phyloP scores from a whole-genome alignment of 768 basidiomycete species.

The Favolaschia claudopus region DNA sequence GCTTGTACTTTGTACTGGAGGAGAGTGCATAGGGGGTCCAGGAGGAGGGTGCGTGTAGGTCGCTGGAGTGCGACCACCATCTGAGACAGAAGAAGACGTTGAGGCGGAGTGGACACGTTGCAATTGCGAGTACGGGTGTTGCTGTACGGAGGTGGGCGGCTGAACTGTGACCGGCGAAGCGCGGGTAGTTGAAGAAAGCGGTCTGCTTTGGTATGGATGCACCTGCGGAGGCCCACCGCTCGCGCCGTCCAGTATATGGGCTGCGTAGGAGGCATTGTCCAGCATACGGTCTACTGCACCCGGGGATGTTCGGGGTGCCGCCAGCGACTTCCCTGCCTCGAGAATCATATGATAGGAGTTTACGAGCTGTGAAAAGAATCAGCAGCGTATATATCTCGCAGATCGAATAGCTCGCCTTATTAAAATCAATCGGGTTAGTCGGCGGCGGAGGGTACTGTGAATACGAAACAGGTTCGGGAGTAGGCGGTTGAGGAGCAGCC shows the following conservation, averaged over 20 bases:
- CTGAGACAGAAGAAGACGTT: conserved; percentile 18
- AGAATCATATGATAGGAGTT: conserved; percentile 23
- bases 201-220: background rate
- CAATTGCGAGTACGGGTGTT: conserved; percentile 8
- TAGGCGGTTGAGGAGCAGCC: background rate
- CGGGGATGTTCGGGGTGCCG: background rate
- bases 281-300: conserved; percentile 23
- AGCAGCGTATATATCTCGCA: background rate
- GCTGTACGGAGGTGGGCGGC: background rate
- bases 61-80: conserved; percentile 3
- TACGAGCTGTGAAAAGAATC: conserved; percentile 8
- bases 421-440: conserved; percentile 20
- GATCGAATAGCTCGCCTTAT: conserved; percentile 4
- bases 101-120: conserved; percentile 25
- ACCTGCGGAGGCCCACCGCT: background rate
- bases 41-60: background rate
- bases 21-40: conserved; percentile 13
- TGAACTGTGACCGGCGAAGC: conserved; percentile 7
- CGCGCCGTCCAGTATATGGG: conserved; percentile 22
- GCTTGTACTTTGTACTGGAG: background rate
- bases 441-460: conserved; percentile 10
- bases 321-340: conserved; percentile 17
- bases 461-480: background rate
- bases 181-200: background rate
- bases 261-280: conserved; percentile 24